Base-by-base conservation (phyloP, 495 filamentous ascomycete species). In the Lichenothelia convexa region DNA sequence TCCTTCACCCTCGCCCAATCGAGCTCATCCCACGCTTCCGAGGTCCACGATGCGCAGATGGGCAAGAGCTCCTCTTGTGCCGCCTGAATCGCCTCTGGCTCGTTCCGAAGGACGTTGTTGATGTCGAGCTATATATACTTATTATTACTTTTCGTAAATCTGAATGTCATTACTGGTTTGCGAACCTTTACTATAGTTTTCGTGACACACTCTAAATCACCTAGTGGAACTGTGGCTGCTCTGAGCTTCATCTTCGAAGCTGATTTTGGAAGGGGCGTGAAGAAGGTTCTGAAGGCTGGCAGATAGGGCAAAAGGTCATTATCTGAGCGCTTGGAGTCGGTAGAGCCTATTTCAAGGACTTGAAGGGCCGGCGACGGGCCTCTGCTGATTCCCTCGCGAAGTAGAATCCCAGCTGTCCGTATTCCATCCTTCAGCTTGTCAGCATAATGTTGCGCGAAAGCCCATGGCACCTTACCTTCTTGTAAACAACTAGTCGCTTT, bases 221-320 rank as follows among this genome's bases (percentile, higher is more conserved):
- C 53, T 3, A 93, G 51, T 0, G 72, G 73, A 13, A 93, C 62
- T 24, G 75, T 73, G 23, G 61, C 48, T 4, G 67, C 54, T 43
- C 75, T 79, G n/a, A 73, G 60, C 4, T 56, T 52, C 58, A 91
- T 75, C 6, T 79, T 64, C 5, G 40, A 35, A 20, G 43, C 23
- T 18, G 40, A 47, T 19, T 48, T 34, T 7, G 80, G 79, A 1
- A 87, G 55, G 6, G 61, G 50, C 5, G 68, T 63, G 42, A 84
- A 67, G 32, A 70, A 53, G 23, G 57, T 50, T 8, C 77, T 62
- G 56, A 84, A 80, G 12, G 48, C 51, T 6, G 77, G 68, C 1
- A 89, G 53, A 51, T 80, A 92, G 5, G 85, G 85, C 16, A 93
- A 61, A 34, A 87, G 55, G 43, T 92, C 82, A 6, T 73, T 74